Conservation (phyloP, 768 basidiomycete genomes). For the Russula olivacea region DNA sequence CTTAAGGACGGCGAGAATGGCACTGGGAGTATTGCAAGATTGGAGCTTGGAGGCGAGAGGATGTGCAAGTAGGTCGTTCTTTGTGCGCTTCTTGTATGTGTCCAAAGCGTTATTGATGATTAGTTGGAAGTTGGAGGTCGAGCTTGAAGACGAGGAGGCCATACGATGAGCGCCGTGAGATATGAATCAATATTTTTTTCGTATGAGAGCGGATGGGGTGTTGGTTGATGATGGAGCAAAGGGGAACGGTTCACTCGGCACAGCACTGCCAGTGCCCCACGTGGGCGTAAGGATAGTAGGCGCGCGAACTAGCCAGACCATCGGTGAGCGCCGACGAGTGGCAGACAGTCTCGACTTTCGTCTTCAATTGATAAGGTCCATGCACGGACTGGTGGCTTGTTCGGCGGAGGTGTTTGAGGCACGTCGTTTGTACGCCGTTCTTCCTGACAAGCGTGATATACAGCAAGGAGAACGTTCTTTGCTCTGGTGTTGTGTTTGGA, state of each 20-base stretch:
- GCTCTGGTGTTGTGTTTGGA: slow-evolving; percentile 13
- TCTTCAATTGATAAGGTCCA: too few species aligned
- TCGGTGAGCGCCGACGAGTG: too few species aligned
- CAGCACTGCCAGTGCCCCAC: too few species aligned
- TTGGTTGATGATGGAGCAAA: neutral
- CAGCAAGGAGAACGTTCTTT: neutral
- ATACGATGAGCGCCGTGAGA: neutral
- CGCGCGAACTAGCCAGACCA: too few species aligned
- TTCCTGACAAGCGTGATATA: neutral
- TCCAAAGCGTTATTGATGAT: neutral
- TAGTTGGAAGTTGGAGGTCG: neutral
- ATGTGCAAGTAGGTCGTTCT: neutral
- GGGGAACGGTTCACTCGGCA: neutral
- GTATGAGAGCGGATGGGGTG: neutral
- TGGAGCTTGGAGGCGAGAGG: neutral
- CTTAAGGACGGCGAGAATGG: neutral
- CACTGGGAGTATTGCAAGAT: neutral
- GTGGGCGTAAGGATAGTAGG: too few species aligned
- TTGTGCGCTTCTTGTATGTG: neutral
- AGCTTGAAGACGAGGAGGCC: neutral
- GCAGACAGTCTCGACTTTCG: too few species aligned
- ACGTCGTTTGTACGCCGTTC: too few species aligned
- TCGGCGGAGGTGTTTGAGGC: neutral
- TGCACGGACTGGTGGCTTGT: too few species aligned
- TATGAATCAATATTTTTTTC: neutral